Percentiles rank a stretch among this genome's conserved stretches.
These are phyloP conservation scores for Xylariaceae sp. DNA, from an alignment of 2,329 filamentous ascomycete genomes.

Conservation along the genomic window DNA sequence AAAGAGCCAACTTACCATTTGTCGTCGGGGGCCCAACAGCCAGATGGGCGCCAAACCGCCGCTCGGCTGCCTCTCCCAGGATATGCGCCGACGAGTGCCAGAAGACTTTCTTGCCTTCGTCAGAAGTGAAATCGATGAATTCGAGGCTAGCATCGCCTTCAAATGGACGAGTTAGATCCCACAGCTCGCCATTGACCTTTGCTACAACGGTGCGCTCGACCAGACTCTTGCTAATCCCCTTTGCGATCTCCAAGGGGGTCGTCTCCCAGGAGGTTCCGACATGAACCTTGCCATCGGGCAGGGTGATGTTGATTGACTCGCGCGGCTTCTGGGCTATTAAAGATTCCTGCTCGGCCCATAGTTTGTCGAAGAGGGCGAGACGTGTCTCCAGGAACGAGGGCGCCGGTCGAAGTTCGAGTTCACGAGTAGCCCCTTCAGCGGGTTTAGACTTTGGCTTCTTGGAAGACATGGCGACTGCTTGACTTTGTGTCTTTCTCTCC, in stretches of 20 bases:
- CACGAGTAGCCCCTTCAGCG: slow-evolving; percentile 5
- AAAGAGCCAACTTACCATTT: slow-evolving; percentile 48
- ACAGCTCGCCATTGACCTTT: slow-evolving; percentile 63
- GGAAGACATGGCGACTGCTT: slow-evolving; percentile 11
- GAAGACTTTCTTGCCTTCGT: slow-evolving; percentile 84
- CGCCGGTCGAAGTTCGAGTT: slow-evolving; percentile 18
- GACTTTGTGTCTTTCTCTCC: neutral
- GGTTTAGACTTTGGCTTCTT: slow-evolving; percentile 19
- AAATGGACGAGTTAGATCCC: slow-evolving; percentile 87
- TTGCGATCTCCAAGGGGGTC: slow-evolving; percentile 72
- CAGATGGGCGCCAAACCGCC: slow-evolving; percentile 82
- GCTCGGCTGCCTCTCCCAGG: slow-evolving; percentile 89
- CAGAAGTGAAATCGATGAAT: slow-evolving; percentile 70
- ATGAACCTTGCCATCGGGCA: slow-evolving; percentile 65
- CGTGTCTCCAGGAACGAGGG: slow-evolving; percentile 70
- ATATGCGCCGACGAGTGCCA: slow-evolving; percentile 97
- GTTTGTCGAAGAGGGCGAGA: slow-evolving; percentile 34
- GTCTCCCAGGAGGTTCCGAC: slow-evolving; percentile 85
- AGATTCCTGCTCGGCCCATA: slow-evolving; percentile 12
- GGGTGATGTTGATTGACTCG: slow-evolving; percentile 66
- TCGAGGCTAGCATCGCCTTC: slow-evolving; percentile 83
- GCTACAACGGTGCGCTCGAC: slow-evolving; percentile 85
- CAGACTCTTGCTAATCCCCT: slow-evolving; percentile 75
- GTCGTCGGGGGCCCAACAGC: slow-evolving; percentile 91
- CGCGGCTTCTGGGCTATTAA: slow-evolving; percentile 56